A percentile compares a stretch with the other conserved stretches of the same genome.
These are phyloP conservation scores for Nigrograna mackinnonii DNA, from an alignment of 2,329 filamentous ascomycete genomes.

Conservation along the genomic window DNA sequence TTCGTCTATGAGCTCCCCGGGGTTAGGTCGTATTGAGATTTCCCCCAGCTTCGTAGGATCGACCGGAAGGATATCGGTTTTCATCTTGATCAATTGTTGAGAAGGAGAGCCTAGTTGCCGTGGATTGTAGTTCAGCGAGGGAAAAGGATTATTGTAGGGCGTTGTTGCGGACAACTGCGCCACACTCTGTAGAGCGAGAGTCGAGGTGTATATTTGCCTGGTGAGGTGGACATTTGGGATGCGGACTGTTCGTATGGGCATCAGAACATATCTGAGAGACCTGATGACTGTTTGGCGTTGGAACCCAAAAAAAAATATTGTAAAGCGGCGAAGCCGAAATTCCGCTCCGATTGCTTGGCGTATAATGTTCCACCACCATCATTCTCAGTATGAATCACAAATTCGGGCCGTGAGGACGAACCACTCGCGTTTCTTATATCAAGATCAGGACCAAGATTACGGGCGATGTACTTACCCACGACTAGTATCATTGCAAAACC, in stretches of 20 bases:
- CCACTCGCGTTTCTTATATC: no score
- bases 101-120: background rate
- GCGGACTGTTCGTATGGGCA: constrained; percentile 31
- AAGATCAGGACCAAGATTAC: no score
- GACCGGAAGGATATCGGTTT: constrained; percentile 45
- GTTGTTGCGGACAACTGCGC: constrained; percentile 27
- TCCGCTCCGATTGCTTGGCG: background rate
- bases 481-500: no score
- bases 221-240: constrained; percentile 38
- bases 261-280: constrained; percentile 23
- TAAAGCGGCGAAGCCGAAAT: constrained; percentile 12
- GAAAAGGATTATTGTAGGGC: constrained; percentile 11
- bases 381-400: no score
- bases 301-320: constrained; percentile 27
- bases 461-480: no score
- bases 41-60: constrained; percentile 44
- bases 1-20: constrained; percentile 38
- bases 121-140: constrained; percentile 26
- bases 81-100: constrained; percentile 20
- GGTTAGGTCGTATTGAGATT: constrained; percentile 27
- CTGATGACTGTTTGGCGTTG: constrained; percentile 11
- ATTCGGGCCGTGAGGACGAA: no score
- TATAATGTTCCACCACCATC: no score
- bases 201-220: constrained; percentile 9
- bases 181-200: constrained; percentile 21